These are phyloP conservation scores for Ustilago xerochloae DNA, from an alignment of 1,284 basidiomycete species.

Conservation along the genomic window DNA sequence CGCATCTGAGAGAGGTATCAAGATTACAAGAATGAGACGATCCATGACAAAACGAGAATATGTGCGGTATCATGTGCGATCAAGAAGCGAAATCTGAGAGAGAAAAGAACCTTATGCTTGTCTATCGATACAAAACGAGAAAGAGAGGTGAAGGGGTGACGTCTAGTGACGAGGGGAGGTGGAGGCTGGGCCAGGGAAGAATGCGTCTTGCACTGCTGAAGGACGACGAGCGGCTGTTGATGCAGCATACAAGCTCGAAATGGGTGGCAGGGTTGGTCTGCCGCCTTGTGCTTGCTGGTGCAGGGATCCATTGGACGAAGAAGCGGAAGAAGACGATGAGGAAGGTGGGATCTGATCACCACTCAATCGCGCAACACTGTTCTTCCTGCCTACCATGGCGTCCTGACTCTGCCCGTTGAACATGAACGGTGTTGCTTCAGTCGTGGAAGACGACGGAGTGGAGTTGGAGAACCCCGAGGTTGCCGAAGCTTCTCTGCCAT, in stretches of 20 bases:
- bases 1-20: neutral
- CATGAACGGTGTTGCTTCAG: constrained; percentile 5
- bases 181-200: neutral
- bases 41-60: no score
- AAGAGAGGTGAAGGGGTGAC: no score
- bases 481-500: constrained; percentile 8
- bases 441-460: constrained; percentile 18
- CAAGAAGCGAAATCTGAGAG: no score
- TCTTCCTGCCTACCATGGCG: neutral
- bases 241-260: constrained; percentile 15
- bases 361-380: neutral
- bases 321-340: neutral
- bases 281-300: no score
- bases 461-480: neutral
- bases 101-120: neutral
- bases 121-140: neutral
- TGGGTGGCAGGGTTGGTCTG: constrained; percentile 17
- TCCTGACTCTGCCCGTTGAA: neutral
- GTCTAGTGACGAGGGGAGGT: neutral
- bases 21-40: no score
- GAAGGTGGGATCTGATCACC: neutral
- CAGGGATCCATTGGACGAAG: constrained; percentile 1
- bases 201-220: neutral
- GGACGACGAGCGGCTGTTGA: neutral
- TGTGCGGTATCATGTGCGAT: no score